Percentiles rank a stretch among this genome's conserved stretches.
Conservation (phyloP, 2,329 filamentous ascomycete genomes). For the Alternaria brassicae region DNA sequence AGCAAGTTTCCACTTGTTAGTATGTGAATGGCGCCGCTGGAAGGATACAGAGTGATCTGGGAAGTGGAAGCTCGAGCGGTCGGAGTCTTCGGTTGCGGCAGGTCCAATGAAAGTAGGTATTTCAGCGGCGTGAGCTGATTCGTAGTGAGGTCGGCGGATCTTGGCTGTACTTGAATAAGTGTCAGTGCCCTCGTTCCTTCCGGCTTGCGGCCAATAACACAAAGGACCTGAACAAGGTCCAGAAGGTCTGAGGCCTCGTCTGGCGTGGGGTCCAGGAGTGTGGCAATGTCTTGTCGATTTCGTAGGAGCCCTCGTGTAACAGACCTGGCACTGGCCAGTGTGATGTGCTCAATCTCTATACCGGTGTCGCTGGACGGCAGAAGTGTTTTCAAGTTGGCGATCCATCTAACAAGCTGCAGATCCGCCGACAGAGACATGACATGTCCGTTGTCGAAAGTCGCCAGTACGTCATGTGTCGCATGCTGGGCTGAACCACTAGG, state of each 20-base stretch:
- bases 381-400: slow-evolving; percentile 29
- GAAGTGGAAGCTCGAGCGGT: slow-evolving; percentile 12
- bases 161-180: slow-evolving; percentile 42
- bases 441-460: slow-evolving; percentile 67
- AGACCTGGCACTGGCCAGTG: slow-evolving; percentile 48
- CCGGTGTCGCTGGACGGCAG: slow-evolving; percentile 22
- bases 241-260: slow-evolving; percentile 39
- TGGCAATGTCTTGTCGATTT: slow-evolving; percentile 54
- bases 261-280: slow-evolving; percentile 44
- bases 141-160: slow-evolving; percentile 40
- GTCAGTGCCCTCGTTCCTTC: slow-evolving; percentile 29
- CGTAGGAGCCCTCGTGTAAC: slow-evolving; percentile 55
- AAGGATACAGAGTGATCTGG: slow-evolving; percentile 66
- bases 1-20: slow-evolving; percentile 62
- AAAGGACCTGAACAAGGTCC: slow-evolving; percentile 48
- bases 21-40: slow-evolving; percentile 69
- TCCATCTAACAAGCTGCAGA: slow-evolving; percentile 45
- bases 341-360: slow-evolving; percentile 43
- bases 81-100: slow-evolving; percentile 32
- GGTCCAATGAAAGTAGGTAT: slow-evolving; percentile 40
- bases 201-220: slow-evolving; percentile 35
- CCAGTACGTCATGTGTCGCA: slow-evolving; percentile 58
- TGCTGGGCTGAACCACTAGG: slow-evolving; percentile 22
- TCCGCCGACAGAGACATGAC: slow-evolving; percentile 68
- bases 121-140: slow-evolving; percentile 41